Conservation (phyloP, 1,139 yeast genomes). For the Kodamaea fungicola region DNA sequence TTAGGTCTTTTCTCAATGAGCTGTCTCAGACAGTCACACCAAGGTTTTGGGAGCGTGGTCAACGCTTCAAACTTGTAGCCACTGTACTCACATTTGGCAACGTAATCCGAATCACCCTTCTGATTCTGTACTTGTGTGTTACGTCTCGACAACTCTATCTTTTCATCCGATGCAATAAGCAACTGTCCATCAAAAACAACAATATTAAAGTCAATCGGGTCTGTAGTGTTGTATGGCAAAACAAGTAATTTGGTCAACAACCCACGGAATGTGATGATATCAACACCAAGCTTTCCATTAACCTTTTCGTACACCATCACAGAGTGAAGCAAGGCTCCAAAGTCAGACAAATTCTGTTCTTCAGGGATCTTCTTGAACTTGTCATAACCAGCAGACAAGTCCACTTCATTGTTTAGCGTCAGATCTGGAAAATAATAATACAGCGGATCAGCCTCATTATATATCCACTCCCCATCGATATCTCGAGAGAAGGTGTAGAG, state of each 20-base stretch:
- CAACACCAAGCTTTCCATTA: constrained; percentile 51
- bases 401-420: constrained; percentile 46
- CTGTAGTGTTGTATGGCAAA: constrained; percentile 53
- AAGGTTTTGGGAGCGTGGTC: constrained; percentile 72
- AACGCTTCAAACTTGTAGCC: constrained; percentile 85
- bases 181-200: constrained; percentile 75
- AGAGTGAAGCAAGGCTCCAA: constrained; percentile 56
- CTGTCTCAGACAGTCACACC: constrained; percentile 64
- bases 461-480: constrained; percentile 40
- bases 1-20: constrained; percentile 64
- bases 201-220: constrained; percentile 62
- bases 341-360: constrained; percentile 48
- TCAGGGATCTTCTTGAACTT: constrained; percentile 58
- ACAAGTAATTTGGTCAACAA: constrained; percentile 66
- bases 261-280: constrained; percentile 82
- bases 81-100: constrained; percentile 50
- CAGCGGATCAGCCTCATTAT: constrained; percentile 43
- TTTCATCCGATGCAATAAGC: constrained; percentile 67
- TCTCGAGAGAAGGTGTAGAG: constrained; percentile 57
- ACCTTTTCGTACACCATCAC: constrained; percentile 51
- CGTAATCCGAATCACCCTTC: constrained; percentile 28
- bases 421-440: constrained; percentile 80
- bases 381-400: constrained; percentile 61
- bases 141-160: constrained; percentile 29
- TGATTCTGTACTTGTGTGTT: constrained; percentile 23